phyloP scores from a whole-genome alignment of 768 basidiomycete species.

The Nevesoporus exiguus region DNA sequence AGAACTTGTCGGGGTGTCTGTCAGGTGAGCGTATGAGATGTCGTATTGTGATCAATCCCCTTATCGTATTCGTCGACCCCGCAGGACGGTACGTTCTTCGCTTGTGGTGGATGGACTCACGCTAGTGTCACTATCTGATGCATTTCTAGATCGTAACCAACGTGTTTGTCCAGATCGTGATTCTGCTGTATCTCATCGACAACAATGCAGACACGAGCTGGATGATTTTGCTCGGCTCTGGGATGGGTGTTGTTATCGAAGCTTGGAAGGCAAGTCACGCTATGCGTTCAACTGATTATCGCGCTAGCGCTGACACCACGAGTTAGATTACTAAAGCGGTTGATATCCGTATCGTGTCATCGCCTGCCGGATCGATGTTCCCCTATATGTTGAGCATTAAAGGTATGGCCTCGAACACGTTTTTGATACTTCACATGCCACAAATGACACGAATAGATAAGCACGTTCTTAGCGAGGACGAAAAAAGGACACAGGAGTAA shows the following conservation, averaged over 20 bases:
- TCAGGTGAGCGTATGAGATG: conserved; percentile 54
- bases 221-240: conserved; percentile 94
- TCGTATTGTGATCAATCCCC: conserved; percentile 7
- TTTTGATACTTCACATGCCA: conserved; percentile 9
- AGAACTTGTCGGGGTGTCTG: conserved; percentile 92
- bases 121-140: conserved; percentile 12
- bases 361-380: conserved; percentile 60
- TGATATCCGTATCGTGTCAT: conserved; percentile 67
- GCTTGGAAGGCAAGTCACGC: conserved; percentile 79
- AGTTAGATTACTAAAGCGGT: conserved; percentile 83
- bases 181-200: conserved; percentile 91
- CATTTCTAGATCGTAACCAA: conserved; percentile 73
- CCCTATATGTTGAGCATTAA: conserved; percentile 82
- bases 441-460: conserved; percentile 56
- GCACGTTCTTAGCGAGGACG: conserved; percentile 93
- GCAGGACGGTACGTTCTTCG: conserved; percentile 50
- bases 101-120: conserved; percentile 9
- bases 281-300: conserved; percentile 3
- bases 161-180: conserved; percentile 87
- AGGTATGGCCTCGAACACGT: conserved; percentile 45
- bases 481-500: conserved; percentile 96
- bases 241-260: conserved; percentile 78
- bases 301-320: conserved; percentile 15
- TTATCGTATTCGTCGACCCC: conserved; percentile 20
- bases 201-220: conserved; percentile 94